Percentiles rank a stretch among this genome's conserved stretches.
These are phyloP conservation scores for Aspergillus carlsbadensis DNA, from an alignment of 495 filamentous ascomycete genomes.

Conservation along the genomic window DNA sequence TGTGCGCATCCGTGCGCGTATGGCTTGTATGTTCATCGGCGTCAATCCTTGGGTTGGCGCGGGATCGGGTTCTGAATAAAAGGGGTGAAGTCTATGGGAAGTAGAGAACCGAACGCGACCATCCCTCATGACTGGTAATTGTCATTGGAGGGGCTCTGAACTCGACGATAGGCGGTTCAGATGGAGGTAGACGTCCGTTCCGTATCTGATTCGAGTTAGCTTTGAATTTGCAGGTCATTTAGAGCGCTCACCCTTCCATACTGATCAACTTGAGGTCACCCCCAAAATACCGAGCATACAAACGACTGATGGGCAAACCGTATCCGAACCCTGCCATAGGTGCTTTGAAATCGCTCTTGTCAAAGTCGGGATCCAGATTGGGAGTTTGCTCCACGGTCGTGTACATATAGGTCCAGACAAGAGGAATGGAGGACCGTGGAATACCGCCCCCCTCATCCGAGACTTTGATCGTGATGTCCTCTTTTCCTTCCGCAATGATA, in stretches of 20 bases:
- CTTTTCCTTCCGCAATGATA: conserved; percentile 93
- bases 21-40: conserved; percentile 61
- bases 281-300: conserved; percentile 97
- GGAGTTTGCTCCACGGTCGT: conserved; percentile 96
- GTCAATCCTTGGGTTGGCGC: conserved; percentile 80
- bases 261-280: conserved; percentile 97
- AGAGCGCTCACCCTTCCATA: conserved; percentile 87
- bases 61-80: conserved; percentile 38
- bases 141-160: conserved; percentile 96
- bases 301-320: conserved; percentile 84
- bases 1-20: conserved; percentile 48
- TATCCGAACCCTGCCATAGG: conserved; percentile 99
- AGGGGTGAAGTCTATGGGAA: conserved; percentile 45
- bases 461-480: conserved; percentile 98
- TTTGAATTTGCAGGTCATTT: background rate
- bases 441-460: conserved; percentile 97
- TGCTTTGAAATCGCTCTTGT: conserved; percentile 99
- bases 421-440: conserved; percentile 81
- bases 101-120: conserved; percentile 49
- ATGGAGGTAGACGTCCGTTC: conserved; percentile 97
- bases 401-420: conserved; percentile 99
- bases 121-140: conserved; percentile 95
- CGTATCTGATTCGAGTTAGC: conserved; percentile 64
- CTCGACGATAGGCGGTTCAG: conserved; percentile 93
- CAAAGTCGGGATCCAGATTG: conserved; percentile 92